Evolutionary conservation across 345 rosid genomes (phyloP).

Genomic region (Syzygium aromaticum): DNA sequence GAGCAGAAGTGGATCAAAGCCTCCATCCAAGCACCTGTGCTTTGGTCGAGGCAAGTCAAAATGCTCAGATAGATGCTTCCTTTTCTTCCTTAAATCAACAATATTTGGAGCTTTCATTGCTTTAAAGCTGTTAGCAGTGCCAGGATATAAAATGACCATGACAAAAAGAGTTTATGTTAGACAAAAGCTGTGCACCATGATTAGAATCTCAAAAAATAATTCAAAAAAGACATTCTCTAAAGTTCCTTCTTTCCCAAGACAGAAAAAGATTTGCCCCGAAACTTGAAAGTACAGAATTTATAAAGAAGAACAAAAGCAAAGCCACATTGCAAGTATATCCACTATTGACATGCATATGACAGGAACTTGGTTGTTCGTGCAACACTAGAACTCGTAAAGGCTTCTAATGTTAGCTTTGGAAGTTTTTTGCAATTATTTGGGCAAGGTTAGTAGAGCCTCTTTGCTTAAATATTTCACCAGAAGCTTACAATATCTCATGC

Average conservation of each 20-base stretch:
- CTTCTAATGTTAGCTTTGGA: neutral
- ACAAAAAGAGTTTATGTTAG: neutral
- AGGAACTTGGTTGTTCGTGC: neutral
- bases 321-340: neutral
- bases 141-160: neutral
- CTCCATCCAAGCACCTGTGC: constrained; percentile 32
- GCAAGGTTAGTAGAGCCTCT: neutral
- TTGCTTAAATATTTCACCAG: neutral
- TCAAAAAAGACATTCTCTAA: neutral
- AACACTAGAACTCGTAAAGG: neutral
- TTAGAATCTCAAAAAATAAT: neutral
- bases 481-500: neutral
- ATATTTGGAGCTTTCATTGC: neutral
- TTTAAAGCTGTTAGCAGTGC: constrained; percentile 10
- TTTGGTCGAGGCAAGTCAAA: constrained; percentile 44
- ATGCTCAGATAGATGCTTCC: constrained; percentile 39
- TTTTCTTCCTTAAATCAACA: constrained; percentile 33
- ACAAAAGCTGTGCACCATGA: neutral
- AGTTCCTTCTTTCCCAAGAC: neutral
- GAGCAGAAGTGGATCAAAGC: constrained; percentile 6
- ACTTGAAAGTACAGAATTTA: neutral
- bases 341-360: neutral
- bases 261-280: neutral
- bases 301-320: neutral
- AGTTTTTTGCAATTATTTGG: neutral